Evolutionary conservation across 768 basidiomycete species (phyloP), one percentile per base, ranked within the genome.

Genomic region (Rhodotorula babjevae): DNA sequence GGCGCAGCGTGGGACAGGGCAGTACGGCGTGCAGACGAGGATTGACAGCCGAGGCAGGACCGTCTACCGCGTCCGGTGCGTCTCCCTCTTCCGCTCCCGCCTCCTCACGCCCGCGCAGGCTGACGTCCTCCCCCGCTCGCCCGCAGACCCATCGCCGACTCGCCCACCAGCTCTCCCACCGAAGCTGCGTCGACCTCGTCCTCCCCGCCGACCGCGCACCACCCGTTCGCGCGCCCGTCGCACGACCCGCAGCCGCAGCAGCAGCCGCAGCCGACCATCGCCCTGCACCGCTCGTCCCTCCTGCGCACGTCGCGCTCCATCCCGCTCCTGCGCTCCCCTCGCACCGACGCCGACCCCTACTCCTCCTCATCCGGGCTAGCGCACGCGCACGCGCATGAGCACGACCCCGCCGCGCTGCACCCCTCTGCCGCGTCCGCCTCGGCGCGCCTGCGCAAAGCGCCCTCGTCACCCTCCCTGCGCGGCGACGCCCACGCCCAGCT

Each of bases 21-120:
- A 64, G 58, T 71, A 76, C 60, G 65, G 59, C 9, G 70, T 78
- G 57, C 33, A 59, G 15, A 25, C 52, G 29, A 58, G 55, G 33
- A 27, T 73, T 19, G 64, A 71, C 36, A 55, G 65, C 52, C 59
- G 61, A 0, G 76, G 73, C 29, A 72, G 71, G 66, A 74, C 64
- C 18, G 46, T 79, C 31, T 79, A 77, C 56, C n/a, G 74, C 19
- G 71, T 79, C 62, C 63, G 68, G 75, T 75, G 29, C 23, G 71
- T 65, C 15, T 6, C 12, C 10, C 23, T 42, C 5, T 21, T 57
- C 18, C 29, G 6, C 40, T 16, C 15, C 1, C 18, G 10, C 36
- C 15, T 36, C 25, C 18, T 18, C 23, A 18, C n/a, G 44, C 1
- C 0, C 25, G 40, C 1, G 16, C n/a, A 47, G 40, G 58, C 36